Conservation (phyloP, 352 stramenopile species). For the Phytophthora melonis region DNA sequence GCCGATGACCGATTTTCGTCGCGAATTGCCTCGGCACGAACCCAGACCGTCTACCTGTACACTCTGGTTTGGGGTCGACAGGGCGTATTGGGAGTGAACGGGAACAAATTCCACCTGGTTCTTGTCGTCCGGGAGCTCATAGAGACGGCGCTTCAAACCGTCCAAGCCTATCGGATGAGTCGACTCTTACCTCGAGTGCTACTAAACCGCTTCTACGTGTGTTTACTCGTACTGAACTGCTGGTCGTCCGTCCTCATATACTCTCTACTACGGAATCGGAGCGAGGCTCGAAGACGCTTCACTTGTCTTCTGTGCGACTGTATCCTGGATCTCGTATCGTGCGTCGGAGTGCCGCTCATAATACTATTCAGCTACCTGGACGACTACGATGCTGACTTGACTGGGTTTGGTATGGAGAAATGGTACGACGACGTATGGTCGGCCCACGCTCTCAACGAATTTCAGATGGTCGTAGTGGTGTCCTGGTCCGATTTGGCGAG, state of each 20-base stretch:
- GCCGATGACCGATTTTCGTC: neutral
- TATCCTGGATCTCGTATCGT: constrained; percentile 36
- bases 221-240: constrained; percentile 15
- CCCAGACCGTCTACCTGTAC: neutral
- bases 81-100: neutral
- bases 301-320: constrained; percentile 33
- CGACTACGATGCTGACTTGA: constrained; percentile 16
- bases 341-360: constrained; percentile 25
- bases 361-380: constrained; percentile 29
- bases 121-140: constrained; percentile 5
- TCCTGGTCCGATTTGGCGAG: constrained; percentile 30
- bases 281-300: constrained; percentile 24
- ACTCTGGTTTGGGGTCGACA: neutral
- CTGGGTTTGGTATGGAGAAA: constrained; percentile 21
- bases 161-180: constrained; percentile 20
- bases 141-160: constrained; percentile 13
- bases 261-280: neutral
- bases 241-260: constrained; percentile 19
- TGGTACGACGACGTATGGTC: constrained; percentile 44
- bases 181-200: neutral
- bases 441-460: constrained; percentile 30
- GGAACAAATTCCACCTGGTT: constrained; percentile 4
- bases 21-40: neutral
- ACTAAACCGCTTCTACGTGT: constrained; percentile 10
- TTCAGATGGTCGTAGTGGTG: constrained; percentile 34